Conservation (phyloP, 2,329 filamentous ascomycete species). For the Cercospora beticola region DNA sequence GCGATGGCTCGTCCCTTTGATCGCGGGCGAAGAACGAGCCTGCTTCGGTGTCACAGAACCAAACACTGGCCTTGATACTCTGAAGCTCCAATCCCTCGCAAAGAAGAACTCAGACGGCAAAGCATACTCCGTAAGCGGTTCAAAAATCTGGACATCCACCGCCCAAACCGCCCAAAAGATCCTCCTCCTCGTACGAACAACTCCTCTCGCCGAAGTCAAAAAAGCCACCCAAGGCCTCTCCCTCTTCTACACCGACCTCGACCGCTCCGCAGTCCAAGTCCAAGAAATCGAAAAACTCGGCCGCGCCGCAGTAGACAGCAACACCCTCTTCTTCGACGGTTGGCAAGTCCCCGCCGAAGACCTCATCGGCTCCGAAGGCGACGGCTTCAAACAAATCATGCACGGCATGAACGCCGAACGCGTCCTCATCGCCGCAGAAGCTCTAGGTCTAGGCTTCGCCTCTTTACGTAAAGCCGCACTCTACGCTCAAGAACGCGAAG, state of each 20-base stretch:
- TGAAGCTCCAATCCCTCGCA: slow-evolving; percentile 43
- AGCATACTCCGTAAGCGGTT: slow-evolving; percentile 41
- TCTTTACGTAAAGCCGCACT: slow-evolving; percentile 54
- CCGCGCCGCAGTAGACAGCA: slow-evolving; percentile 47
- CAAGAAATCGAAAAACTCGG: slow-evolving; percentile 51
- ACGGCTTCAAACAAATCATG: slow-evolving; percentile 57
- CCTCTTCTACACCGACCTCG: slow-evolving; percentile 48
- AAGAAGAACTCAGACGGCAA: slow-evolving; percentile 36
- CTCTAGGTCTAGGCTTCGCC: slow-evolving; percentile 48
- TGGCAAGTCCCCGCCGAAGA: slow-evolving; percentile 45
- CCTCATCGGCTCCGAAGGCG: slow-evolving; percentile 45
- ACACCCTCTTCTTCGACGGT: slow-evolving; percentile 47
- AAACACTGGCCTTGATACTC: slow-evolving; percentile 43
- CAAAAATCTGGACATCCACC: slow-evolving; percentile 50
- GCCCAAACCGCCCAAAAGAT: slow-evolving; percentile 49
- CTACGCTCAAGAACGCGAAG: slow-evolving; percentile 66
- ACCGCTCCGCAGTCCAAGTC: slow-evolving; percentile 40
- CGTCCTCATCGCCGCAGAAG: slow-evolving; percentile 64
- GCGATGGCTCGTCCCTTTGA: slow-evolving; percentile 43
- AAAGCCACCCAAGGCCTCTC: slow-evolving; percentile 47
- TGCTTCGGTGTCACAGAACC: slow-evolving; percentile 68
- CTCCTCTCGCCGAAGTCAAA: slow-evolving; percentile 42
- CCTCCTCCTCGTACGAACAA: slow-evolving; percentile 46
- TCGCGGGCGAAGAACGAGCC: slow-evolving; percentile 43
- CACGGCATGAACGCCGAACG: slow-evolving; percentile 80